Conservation (phyloP, 1,139 yeast genomes). For the Geotrichum cucujoidarum region DNA sequence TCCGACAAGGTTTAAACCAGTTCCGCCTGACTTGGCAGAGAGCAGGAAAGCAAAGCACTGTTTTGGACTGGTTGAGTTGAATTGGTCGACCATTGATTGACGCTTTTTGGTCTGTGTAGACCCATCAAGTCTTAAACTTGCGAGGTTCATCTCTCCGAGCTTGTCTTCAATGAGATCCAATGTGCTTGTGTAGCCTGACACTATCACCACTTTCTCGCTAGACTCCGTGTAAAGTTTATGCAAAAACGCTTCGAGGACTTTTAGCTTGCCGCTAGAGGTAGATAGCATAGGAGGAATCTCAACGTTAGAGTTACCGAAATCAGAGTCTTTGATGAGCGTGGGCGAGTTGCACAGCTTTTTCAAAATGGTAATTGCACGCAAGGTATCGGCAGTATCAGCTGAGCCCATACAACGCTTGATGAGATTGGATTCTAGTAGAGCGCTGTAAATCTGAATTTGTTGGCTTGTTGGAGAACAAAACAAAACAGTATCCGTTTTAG, state of each 20-base stretch:
- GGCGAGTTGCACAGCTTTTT: slow-evolving; percentile 87
- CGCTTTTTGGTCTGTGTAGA: slow-evolving; percentile 65
- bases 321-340: slow-evolving; percentile 44
- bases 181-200: slow-evolving; percentile 87
- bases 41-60: slow-evolving; percentile 62
- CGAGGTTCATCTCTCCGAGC: slow-evolving; percentile 47
- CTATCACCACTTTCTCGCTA: slow-evolving; percentile 74
- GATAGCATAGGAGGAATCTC: slow-evolving; percentile 17
- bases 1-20: slow-evolving; percentile 84
- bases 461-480: slow-evolving; percentile 68
- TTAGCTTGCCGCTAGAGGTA: slow-evolving; percentile 35
- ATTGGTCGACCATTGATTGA: slow-evolving; percentile 59
- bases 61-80: slow-evolving; percentile 50
- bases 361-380: slow-evolving; percentile 67
- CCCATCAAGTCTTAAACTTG: slow-evolving; percentile 74
- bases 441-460: slow-evolving; percentile 55
- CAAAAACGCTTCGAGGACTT: slow-evolving; percentile 34
- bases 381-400: slow-evolving; percentile 44
- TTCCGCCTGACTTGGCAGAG: slow-evolving; percentile 92
- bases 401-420: slow-evolving; percentile 37
- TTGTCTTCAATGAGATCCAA: slow-evolving; percentile 67
- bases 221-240: slow-evolving; percentile 32
- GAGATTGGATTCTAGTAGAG: slow-evolving; percentile 44
- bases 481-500: slow-evolving; percentile 71
- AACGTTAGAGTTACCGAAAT: slow-evolving; percentile 17